phyloP scores from a whole-genome alignment of 306 rosid genomes.

The Argentina anserina region DNA sequence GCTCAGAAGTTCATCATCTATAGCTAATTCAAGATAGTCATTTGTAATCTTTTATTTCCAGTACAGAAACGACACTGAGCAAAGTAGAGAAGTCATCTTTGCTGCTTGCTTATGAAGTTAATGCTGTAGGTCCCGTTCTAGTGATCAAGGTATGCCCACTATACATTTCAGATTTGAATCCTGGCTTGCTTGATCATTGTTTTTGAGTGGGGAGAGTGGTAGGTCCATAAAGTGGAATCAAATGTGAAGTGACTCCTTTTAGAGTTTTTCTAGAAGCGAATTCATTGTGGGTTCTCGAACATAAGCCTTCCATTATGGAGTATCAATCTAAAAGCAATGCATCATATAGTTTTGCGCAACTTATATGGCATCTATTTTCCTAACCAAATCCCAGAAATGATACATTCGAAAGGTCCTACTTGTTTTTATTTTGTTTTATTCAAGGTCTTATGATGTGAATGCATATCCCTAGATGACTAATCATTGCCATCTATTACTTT shows the following conservation, averaged over 20 bases:
- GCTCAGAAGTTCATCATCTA: background rate
- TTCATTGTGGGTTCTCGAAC: background rate
- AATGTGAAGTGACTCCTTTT: background rate
- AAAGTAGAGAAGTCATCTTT: slow-evolving; percentile 81
- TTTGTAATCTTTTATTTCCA: slow-evolving; percentile 24
- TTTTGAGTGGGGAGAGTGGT: background rate
- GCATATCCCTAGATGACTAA: background rate
- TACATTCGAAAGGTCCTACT: background rate
- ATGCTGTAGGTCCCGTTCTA: slow-evolving; percentile 86
- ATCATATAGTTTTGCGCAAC: background rate
- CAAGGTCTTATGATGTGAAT: background rate
- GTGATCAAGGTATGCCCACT: slow-evolving; percentile 73
- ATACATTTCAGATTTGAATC: background rate
- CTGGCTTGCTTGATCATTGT: background rate
- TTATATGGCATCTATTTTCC: background rate
- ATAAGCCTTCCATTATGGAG: background rate
- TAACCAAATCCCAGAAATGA: background rate
- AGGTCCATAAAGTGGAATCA: background rate
- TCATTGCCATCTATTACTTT: slow-evolving; percentile 7
- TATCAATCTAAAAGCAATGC: background rate
- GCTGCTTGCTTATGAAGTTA: slow-evolving; percentile 76
- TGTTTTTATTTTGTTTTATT: background rate
- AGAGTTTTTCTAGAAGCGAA: slow-evolving; percentile 1
- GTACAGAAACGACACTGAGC: slow-evolving; percentile 82
- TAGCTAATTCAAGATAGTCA: slow-evolving; percentile 11